These are phyloP conservation scores for Cadophora sp. DNA, from an alignment of 2,329 filamentous ascomycete species.

Conservation along the genomic window DNA sequence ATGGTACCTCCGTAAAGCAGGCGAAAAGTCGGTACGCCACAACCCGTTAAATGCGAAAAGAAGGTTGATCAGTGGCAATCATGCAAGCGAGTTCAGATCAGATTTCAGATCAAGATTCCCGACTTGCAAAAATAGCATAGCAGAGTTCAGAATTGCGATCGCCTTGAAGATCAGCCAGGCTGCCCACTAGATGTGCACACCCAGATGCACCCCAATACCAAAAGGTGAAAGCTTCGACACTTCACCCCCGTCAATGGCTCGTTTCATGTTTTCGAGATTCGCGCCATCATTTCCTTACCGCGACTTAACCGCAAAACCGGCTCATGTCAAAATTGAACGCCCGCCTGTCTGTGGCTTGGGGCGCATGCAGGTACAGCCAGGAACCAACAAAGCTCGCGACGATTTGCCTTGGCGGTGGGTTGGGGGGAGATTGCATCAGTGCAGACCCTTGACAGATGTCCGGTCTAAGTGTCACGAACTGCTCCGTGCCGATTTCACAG, in stretches of 20 bases:
- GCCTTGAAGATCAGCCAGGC: constrained; percentile 1
- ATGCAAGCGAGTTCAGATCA: background rate
- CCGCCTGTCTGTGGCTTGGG: background rate
- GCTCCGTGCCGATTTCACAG: constrained; percentile 1
- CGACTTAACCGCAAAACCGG: background rate
- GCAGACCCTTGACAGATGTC: background rate
- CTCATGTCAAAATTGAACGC: constrained; percentile 1
- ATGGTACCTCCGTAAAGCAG: no score
- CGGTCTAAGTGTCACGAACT: background rate
- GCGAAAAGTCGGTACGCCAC: background rate
- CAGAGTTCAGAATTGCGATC: constrained; percentile 3
- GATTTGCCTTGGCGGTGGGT: constrained; percentile 1
- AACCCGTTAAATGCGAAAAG: background rate
- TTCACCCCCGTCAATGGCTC: background rate
- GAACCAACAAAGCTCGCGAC: background rate
- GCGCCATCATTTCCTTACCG: background rate
- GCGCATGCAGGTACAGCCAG: constrained; percentile 3
- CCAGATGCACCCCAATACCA: background rate
- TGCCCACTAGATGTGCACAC: background rate
- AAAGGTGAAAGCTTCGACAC: background rate
- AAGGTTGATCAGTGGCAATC: background rate
- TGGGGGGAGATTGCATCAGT: background rate
- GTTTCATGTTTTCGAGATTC: background rate
- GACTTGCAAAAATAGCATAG: background rate
- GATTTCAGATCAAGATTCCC: background rate